phyloP scores from a whole-genome alignment of 108 stramenopile species.

The Phaeodactylum tricornutum region DNA sequence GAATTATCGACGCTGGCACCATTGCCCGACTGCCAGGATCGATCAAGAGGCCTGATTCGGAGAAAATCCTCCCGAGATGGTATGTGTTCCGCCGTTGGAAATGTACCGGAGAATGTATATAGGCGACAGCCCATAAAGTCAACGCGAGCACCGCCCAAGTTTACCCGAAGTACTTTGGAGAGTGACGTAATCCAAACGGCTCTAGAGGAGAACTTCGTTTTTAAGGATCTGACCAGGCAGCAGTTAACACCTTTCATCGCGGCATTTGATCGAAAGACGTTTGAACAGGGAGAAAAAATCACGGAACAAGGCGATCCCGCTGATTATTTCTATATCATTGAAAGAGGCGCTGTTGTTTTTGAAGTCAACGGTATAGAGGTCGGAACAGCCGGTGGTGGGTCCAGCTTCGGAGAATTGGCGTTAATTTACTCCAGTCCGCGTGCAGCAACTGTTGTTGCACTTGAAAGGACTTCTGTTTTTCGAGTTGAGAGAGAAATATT shows the following conservation, averaged over 20 bases:
- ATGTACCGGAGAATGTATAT: slow-evolving; percentile 4
- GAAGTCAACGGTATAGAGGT: slow-evolving; percentile 41
- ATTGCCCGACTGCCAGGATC: too few species aligned
- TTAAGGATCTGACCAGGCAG: slow-evolving; percentile 30
- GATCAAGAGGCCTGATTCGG: too few species aligned
- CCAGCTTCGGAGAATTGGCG: slow-evolving; percentile 72
- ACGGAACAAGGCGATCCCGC: slow-evolving; percentile 43
- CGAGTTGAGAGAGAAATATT: slow-evolving; percentile 32
- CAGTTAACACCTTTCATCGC: slow-evolving; percentile 18
- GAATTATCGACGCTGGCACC: too few species aligned
- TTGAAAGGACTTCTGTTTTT: slow-evolving; percentile 13
- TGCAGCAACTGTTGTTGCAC: slow-evolving; percentile 53
- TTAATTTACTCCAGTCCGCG: slow-evolving; percentile 68
- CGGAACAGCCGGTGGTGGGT: slow-evolving; percentile 28
- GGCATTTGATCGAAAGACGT: slow-evolving; percentile 29
- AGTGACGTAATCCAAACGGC: slow-evolving; percentile 28
- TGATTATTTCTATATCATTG: slow-evolving; percentile 71
- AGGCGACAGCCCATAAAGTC: background rate
- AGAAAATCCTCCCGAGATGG: too few species aligned
- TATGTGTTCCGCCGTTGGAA: too few species aligned
- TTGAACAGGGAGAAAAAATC: slow-evolving; percentile 19
- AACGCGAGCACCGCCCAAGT: background rate
- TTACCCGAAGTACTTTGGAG: background rate
- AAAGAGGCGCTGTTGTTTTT: slow-evolving; percentile 58
- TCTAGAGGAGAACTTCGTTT: slow-evolving; percentile 57